These are phyloP conservation scores for Amaranthus cruentus DNA, from an alignment of 148 eudicot species.

Conservation along the genomic window DNA sequence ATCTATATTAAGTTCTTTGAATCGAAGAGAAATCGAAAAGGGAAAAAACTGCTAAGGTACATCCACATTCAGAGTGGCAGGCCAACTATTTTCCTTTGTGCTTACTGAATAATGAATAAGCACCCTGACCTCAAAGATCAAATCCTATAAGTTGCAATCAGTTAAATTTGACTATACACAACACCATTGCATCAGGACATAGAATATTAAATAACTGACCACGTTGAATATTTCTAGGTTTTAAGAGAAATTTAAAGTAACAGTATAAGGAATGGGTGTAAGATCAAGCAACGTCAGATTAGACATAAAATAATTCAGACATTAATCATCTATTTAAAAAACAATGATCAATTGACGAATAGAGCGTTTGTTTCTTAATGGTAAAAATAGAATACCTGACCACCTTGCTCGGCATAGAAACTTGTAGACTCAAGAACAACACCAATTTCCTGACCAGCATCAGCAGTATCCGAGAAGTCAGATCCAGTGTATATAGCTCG, in stretches of 20 bases:
- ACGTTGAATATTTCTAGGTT: too few relatives aligned
- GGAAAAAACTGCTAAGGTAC: not conserved
- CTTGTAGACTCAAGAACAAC: slow-evolving; percentile 73
- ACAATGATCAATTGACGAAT: not conserved
- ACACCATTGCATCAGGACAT: not conserved
- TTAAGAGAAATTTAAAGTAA: not conserved
- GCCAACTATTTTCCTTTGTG: not conserved
- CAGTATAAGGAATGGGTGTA: not conserved
- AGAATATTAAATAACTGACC: too few relatives aligned
- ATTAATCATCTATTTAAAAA: not conserved
- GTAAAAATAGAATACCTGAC: slow-evolving; percentile 57
- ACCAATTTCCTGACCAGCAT: slow-evolving; percentile 69
- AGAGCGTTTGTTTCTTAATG: not conserved
- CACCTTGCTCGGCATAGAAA: slow-evolving; percentile 99
- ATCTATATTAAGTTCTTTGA: not conserved
- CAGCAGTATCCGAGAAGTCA: slow-evolving; percentile 61
- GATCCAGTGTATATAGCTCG: slow-evolving; percentile 82
- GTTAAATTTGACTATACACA: not conserved
- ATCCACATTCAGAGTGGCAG: not conserved
- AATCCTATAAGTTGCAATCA: not conserved
- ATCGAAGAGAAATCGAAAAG: not conserved
- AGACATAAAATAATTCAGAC: not conserved
- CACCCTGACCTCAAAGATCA: not conserved
- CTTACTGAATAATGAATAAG: too few relatives aligned
- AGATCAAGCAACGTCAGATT: not conserved